Conservation (phyloP, 2,329 filamentous ascomycete genomes). For the Fusarium sp. region DNA sequence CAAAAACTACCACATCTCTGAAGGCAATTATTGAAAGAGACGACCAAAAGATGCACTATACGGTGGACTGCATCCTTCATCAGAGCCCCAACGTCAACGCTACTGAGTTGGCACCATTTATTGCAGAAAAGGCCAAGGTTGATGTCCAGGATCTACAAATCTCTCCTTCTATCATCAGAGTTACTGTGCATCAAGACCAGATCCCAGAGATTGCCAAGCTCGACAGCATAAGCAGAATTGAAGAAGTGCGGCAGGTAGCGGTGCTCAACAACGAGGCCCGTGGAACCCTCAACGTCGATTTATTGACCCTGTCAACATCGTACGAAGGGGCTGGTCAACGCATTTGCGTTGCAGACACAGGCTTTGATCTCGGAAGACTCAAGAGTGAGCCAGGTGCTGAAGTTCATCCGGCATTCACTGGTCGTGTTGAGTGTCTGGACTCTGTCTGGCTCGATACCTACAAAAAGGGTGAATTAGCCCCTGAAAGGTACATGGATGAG, state of each 20-base stretch:
- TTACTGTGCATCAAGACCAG: not conserved
- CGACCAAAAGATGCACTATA: not conserved
- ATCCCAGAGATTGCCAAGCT: too few species aligned
- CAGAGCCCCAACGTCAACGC: not conserved
- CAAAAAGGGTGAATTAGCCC: too few species aligned
- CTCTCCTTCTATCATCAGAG: not conserved
- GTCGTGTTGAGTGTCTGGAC: not conserved
- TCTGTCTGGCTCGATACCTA: not conserved
- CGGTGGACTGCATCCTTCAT: not conserved
- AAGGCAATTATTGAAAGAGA: not conserved
- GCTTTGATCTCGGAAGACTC: not conserved
- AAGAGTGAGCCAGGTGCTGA: not conserved
- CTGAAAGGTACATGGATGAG: too few species aligned
- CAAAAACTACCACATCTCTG: not conserved
- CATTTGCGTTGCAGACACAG: not conserved
- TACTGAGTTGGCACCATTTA: not conserved
- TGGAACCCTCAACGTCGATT: not conserved
- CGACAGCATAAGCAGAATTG: not conserved
- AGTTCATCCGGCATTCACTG: not conserved
- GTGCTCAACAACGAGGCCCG: not conserved
- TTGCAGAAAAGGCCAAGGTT: not conserved
- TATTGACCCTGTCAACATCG: not conserved
- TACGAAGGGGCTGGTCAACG: not conserved
- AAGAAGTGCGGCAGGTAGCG: not conserved
- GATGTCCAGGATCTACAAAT: not conserved